Percentiles rank a stretch among this genome's conserved stretches.
Evolutionary conservation across 495 filamentous ascomycete species (phyloP).

Genomic region (Staphylotrichum longicolle): DNA sequence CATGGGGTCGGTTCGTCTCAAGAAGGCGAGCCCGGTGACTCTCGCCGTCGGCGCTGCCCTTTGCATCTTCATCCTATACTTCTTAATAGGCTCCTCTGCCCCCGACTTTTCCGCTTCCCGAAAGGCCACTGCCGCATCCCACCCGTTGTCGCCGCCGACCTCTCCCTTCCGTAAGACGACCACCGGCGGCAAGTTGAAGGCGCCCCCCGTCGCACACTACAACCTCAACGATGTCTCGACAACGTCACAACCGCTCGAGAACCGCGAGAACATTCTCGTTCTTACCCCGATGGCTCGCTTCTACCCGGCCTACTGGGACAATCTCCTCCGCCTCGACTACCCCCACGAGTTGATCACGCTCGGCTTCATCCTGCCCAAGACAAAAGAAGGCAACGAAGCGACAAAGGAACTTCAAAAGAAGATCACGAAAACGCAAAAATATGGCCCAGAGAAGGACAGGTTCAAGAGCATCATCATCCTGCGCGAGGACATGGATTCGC

Average conservation of each 20-base stretch:
- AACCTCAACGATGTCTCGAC: slow-evolving; percentile 90
- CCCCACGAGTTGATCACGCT: slow-evolving; percentile 92
- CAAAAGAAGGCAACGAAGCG: slow-evolving; percentile 79
- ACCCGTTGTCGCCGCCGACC: slow-evolving; percentile 77
- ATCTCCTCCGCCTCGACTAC: slow-evolving; percentile 78
- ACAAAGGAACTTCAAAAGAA: slow-evolving; percentile 77
- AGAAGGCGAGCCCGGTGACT: slow-evolving; percentile 54
- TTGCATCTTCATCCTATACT: slow-evolving; percentile 54
- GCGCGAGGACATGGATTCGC: slow-evolving; percentile 89
- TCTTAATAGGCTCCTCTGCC: slow-evolving; percentile 48
- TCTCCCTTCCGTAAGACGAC: slow-evolving; percentile 75
- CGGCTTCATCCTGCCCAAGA: slow-evolving; percentile 95
- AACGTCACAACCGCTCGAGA: slow-evolving; percentile 65
- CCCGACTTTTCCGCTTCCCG: slow-evolving; percentile 39
- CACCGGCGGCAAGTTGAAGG: slow-evolving; percentile 54
- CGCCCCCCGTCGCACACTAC: slow-evolving; percentile 92
- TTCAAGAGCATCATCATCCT: slow-evolving; percentile 93
- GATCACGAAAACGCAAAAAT: slow-evolving; percentile 75
- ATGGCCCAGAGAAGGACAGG: slow-evolving; percentile 70
- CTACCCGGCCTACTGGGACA: slow-evolving; percentile 94
- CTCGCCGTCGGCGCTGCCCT: slow-evolving; percentile 49
- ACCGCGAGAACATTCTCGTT: slow-evolving; percentile 83
- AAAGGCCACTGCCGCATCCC: slow-evolving; percentile 59
- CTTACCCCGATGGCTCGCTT: slow-evolving; percentile 91
- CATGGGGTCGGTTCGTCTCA: slow-evolving; percentile 56